Percentiles rank a stretch among this genome's conserved stretches.
Conservation (phyloP, 2,329 filamentous ascomycete species). For the Aspergillus pseudoterreus region DNA sequence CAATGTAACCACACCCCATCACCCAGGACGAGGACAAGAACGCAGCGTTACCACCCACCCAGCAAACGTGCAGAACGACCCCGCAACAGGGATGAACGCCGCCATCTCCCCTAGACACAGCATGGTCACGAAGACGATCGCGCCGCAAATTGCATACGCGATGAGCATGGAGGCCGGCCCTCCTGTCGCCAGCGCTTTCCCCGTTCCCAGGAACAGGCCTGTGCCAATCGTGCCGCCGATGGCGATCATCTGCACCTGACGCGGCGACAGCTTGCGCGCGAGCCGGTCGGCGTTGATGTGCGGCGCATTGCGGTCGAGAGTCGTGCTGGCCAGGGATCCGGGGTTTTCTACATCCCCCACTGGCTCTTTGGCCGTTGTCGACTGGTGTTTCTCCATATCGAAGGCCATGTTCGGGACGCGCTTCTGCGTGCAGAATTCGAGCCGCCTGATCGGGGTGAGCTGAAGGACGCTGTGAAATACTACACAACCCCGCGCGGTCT, state of each 20-base stretch:
- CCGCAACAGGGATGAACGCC: conserved; percentile 53
- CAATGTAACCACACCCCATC: background rate
- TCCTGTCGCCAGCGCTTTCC: conserved; percentile 56
- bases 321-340: conserved; percentile 6
- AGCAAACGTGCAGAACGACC: conserved; percentile 55
- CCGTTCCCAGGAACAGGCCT: conserved; percentile 60
- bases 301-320: conserved; percentile 6
- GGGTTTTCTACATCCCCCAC: conserved; percentile 8
- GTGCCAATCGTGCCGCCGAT: conserved; percentile 48
- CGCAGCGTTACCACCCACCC: conserved; percentile 31
- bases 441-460: background rate
- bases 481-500: background rate
- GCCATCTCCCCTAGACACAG: conserved; percentile 59
- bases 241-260: conserved; percentile 68
- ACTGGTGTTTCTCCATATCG: conserved; percentile 24
- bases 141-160: conserved; percentile 55
- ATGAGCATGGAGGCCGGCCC: conserved; percentile 59
- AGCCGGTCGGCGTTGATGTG: conserved; percentile 45
- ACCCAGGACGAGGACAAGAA: no score
- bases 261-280: conserved; percentile 53
- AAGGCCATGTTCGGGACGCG: conserved; percentile 10
- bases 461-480: background rate
- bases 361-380: background rate
- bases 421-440: no score
- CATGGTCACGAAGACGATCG: conserved; percentile 59